Base-by-base conservation (phyloP, 306 rosid genomes). In the Prunus dulcis region DNA sequence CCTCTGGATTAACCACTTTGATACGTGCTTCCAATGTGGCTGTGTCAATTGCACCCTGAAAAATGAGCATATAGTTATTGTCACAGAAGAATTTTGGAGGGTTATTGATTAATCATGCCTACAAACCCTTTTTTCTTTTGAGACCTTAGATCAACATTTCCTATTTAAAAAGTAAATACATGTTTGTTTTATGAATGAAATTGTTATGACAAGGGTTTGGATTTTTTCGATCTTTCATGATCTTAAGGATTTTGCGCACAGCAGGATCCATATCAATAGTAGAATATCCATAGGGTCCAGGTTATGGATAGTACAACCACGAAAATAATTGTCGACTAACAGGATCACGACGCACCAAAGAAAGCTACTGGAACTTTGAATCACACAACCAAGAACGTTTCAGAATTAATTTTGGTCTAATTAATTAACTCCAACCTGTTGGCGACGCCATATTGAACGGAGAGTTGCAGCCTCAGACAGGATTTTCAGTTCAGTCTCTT, bases 391-490 rank as follows among this genome's bases (percentile, higher is more conserved):
- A 74, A 6, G 30, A 55, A 62, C 25, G 64, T 64, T 57, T 68
- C 25, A 32, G n/a, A 19, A 68, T 18, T 18, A 61, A 62, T 22
- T 46, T 18, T 57, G 9, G 12, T 62, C 46, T 73, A 19, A 32
- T 64, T 66, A 20, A 25, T 72, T 69, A 70, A 75, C 77, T 68
- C 55, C 74, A 81, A 93, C 99, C 98, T 96, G 99, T 75, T 81
- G 86, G 60, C 74, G 86, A 2, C 98, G 89, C 99, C 99, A 92
- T 73, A 87, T 87, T 76, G 83, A 88, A 18, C 97, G 86, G 72
- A 89, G 84, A 69, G 86, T 87, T 76, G 99, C 97, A 72, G 98
- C 99, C 89, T 96, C 96, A 13, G 97, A 91, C 52, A 96, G 83
- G 87, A 86, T 79, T 87, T 88, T 91, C 56, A 96, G 86, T 41